Percentiles rank a stretch among this genome's conserved stretches.
Evolutionary conservation across 1,284 basidiomycete species (phyloP).

Genomic region (Schizopora paradoxa): DNA sequence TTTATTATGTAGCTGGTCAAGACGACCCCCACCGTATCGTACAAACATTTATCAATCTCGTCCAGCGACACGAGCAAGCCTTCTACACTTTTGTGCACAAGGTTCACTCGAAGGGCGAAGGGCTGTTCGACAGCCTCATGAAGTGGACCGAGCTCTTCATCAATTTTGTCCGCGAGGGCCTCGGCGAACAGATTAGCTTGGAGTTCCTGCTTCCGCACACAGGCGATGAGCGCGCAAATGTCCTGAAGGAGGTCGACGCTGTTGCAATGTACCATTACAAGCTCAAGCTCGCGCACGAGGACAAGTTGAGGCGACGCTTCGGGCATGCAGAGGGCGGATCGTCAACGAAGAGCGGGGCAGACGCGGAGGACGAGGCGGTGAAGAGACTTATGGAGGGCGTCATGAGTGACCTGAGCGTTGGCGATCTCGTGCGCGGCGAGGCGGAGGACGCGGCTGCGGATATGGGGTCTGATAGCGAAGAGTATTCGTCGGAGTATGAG

Average conservation of each 20-base stretch:
- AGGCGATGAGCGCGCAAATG: constrained; percentile 66
- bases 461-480: constrained; percentile 13
- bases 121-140: constrained; percentile 92
- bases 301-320: constrained; percentile 79
- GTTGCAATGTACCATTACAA: constrained; percentile 89
- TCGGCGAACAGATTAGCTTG: constrained; percentile 69
- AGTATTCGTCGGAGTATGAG: constrained; percentile 22
- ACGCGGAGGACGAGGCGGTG: constrained; percentile 73
- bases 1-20: constrained; percentile 56
- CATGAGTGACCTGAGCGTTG: constrained; percentile 74
- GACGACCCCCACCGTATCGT: constrained; percentile 85
- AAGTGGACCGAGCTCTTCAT: constrained; percentile 96
- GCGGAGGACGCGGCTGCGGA: constrained; percentile 70
- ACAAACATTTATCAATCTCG: constrained; percentile 90
- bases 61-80: constrained; percentile 89
- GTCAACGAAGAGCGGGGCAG: constrained; percentile 43
- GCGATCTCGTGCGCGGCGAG: constrained; percentile 71
- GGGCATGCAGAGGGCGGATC: constrained; percentile 44
- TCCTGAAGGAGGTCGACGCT: constrained; percentile 81
- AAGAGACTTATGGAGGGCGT: constrained; percentile 76
- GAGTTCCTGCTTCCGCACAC: constrained; percentile 84
- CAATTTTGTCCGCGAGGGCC: constrained; percentile 85
- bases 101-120: constrained; percentile 95
- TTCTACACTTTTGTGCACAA: constrained; percentile 99
- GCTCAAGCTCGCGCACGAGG: constrained; percentile 86